These are phyloP conservation scores for Eucalyptus lansdowneana DNA, from an alignment of 345 rosid genomes.

Conservation along the genomic window DNA sequence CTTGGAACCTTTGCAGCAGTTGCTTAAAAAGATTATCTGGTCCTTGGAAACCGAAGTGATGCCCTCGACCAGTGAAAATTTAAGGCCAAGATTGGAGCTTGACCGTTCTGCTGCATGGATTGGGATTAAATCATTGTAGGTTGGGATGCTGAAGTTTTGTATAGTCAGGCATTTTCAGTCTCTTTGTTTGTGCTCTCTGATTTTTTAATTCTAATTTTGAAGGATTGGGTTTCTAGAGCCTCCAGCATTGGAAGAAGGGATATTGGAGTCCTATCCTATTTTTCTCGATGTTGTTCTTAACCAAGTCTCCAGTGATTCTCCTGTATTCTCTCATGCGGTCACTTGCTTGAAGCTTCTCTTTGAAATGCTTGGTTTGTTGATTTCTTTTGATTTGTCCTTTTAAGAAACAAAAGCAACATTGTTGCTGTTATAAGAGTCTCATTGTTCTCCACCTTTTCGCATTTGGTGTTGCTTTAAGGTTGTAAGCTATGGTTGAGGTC, in stretches of 20 bases:
- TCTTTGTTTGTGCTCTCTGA: background rate
- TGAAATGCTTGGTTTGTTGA: constrained; percentile 73
- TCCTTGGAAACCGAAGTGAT: constrained; percentile 72
- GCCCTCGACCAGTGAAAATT: constrained; percentile 39
- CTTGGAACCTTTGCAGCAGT: constrained; percentile 89
- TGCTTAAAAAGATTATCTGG: constrained; percentile 66
- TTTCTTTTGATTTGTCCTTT: background rate
- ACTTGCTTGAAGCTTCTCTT: constrained; percentile 83
- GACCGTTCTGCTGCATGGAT: constrained; percentile 80
- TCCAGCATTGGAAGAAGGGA: constrained; percentile 93
- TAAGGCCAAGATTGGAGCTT: constrained; percentile 59
- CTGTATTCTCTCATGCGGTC: constrained; percentile 84
- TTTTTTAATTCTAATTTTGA: constrained; percentile 9
- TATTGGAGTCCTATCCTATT: constrained; percentile 84
- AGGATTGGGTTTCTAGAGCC: constrained; percentile 96
- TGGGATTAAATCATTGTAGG: constrained; percentile 88
- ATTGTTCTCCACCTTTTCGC: background rate
- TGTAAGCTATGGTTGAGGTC: constrained; percentile 97
- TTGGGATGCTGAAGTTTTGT: constrained; percentile 1
- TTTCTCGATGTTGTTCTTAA: constrained; percentile 90
- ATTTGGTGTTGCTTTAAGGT: constrained; percentile 36
- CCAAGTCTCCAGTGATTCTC: constrained; percentile 78
- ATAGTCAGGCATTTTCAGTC: background rate
- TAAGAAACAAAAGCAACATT: background rate
- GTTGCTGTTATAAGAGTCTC: background rate